phyloP scores from a whole-genome alignment of 345 rosid species.

The Dipteronia dyeriana region DNA sequence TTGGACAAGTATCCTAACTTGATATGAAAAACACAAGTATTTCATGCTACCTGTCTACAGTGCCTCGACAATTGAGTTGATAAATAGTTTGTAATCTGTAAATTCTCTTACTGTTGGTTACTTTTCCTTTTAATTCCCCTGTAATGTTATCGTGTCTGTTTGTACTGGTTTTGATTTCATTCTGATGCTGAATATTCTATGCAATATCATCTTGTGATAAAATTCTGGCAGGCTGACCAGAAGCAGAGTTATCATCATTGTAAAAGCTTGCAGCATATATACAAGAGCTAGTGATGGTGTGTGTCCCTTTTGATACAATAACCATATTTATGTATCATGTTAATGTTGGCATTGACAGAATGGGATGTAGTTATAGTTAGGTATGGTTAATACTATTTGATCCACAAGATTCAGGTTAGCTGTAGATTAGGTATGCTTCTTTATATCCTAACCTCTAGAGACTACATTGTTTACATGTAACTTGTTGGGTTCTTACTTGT shows the following conservation, averaged over 20 bases:
- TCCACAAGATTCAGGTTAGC: not conserved
- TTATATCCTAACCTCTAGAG: constrained; percentile 3
- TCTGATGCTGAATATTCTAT: not conserved
- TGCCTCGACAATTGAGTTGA: not conserved
- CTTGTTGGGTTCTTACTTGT: constrained; percentile 7
- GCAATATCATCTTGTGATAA: not conserved
- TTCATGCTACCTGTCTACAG: not conserved
- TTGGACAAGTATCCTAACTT: not conserved
- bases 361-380: constrained; percentile 13
- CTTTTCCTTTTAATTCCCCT: not conserved
- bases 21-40: not conserved
- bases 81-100: not conserved
- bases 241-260: not conserved
- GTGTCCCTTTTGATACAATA: constrained; percentile 8
- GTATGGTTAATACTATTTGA: not conserved
- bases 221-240: constrained; percentile 13
- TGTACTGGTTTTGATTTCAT: not conserved
- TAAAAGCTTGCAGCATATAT: not conserved
- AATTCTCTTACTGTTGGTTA: not conserved
- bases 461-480: constrained; percentile 9
- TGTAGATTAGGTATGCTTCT: constrained; percentile 16
- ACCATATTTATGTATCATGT: constrained; percentile 2
- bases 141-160: not conserved
- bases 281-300: not conserved
- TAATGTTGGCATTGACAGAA: not conserved